Conservation (phyloP, 345 rosid genomes). For the Eucalyptus camaldulensis region DNA sequence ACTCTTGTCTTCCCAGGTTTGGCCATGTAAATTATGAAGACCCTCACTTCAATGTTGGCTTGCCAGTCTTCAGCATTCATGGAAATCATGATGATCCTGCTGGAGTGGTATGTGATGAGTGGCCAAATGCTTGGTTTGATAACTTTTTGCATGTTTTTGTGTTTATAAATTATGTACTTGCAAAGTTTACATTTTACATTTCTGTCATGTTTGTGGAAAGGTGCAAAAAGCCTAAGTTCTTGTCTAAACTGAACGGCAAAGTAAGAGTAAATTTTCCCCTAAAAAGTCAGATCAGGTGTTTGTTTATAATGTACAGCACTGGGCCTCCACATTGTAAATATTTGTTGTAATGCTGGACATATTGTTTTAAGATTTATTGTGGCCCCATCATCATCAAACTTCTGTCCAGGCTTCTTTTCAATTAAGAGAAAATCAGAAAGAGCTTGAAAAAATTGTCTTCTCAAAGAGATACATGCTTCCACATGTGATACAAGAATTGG, state of each 20-base stretch:
- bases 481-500: not conserved
- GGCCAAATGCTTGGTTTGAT: not conserved
- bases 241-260: not conserved
- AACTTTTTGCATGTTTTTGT: not conserved
- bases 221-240: not conserved
- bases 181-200: not conserved
- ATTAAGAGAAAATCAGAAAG: not conserved
- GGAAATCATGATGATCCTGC: conserved; percentile 99
- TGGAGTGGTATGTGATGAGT: conserved; percentile 67
- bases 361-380: not conserved
- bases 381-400: not conserved
- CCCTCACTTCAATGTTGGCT: conserved; percentile 94
- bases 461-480: not conserved
- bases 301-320: not conserved
- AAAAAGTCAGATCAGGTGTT: not conserved
- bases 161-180: not conserved
- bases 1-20: conserved; percentile 36
- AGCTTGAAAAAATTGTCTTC: not conserved
- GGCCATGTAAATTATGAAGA: conserved; percentile 99
- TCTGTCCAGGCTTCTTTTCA: not conserved
- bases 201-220: not conserved
- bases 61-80: conserved; percentile 96
- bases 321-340: not conserved
- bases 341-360: not conserved
- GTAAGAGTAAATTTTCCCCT: not conserved